Evolutionary conservation across 192 early-diverging fungal genomes (phyloP), one percentile per base, ranked within the genome.

Genomic region (Endogone sp.): DNA sequence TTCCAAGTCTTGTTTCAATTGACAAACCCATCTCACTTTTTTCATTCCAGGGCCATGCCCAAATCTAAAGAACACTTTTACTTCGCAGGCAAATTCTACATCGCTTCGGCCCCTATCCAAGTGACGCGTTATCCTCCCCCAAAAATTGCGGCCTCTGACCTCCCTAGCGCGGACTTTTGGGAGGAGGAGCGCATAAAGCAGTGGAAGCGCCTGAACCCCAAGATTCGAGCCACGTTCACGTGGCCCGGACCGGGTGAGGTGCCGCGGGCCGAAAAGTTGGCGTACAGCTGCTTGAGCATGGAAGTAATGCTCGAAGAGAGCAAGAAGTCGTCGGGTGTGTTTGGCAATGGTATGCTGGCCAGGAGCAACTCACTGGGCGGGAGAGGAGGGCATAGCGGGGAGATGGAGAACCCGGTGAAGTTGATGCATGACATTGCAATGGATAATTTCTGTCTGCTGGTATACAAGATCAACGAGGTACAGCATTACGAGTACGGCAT

Each of bases 401-500:
- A 59, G 54, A 23, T 58, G 54, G 80, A 86, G 37, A 75, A 85
- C 62, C 82, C 85, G 21, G 67, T 81, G n/a, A 78, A 83, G 62
- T 70, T 85, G 26, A 64, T 86, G 56, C 88, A 92, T 74, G 88
- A 88, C 64, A 77, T 81, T 66, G 91, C 91, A 1, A 69, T 90
- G 63, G 91, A 93, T 63, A 91, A 92, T 68, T 92, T 89, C 71
- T 88, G 88, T 67, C 65, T 93, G 29, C 64, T 93, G 63, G 79
- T 90, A 2, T 91, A 90, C 63, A 90, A 90, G 63, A 80, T 84
- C 2, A 70, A 68, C 56, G 82, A 82, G 31, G 89, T 93, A 13
- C 85, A 87, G 9, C 84, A 90, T 62, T 79, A 80, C 63, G 78
- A 87, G 30, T 80, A 82, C 59, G 68, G 68, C 26, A 56, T 55